Evolutionary conservation across 179 eudicot species (phyloP).

Genomic region (Silene noctiflora): DNA sequence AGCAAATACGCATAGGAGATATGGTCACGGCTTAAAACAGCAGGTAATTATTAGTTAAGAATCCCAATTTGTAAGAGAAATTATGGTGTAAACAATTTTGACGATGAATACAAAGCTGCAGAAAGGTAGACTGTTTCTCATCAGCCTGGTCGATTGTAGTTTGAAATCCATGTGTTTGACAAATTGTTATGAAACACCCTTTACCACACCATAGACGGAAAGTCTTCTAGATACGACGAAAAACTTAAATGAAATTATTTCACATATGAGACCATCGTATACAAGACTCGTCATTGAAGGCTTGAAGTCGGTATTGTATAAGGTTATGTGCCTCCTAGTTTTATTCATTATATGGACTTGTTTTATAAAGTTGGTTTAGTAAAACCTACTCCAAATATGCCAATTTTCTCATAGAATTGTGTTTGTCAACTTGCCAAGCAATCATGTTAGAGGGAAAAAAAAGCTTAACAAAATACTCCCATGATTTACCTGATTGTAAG

Average conservation of each 20-base stretch:
- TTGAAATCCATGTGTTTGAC: not conserved
- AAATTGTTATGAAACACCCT: not conserved
- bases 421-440: not conserved
- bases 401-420: not conserved
- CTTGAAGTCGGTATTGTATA: too few species aligned
- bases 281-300: too few species aligned
- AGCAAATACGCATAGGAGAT: not conserved
- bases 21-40: not conserved
- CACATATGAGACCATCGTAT: not conserved
- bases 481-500: constrained; percentile 54
- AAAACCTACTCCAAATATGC: too few species aligned
- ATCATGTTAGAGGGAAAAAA: not conserved
- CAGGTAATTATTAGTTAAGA: not conserved
- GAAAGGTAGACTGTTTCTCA: not conserved
- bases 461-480: not conserved
- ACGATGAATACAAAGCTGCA: not conserved
- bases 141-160: not conserved
- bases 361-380: too few species aligned
- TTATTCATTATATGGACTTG: too few species aligned
- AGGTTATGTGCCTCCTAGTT: not conserved
- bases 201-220: not conserved
- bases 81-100: not conserved
- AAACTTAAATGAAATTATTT: not conserved
- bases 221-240: not conserved
- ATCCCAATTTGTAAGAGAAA: not conserved